Conservation (phyloP, 2,329 filamentous ascomycete genomes). For the Taxawa tesnikishii region DNA sequence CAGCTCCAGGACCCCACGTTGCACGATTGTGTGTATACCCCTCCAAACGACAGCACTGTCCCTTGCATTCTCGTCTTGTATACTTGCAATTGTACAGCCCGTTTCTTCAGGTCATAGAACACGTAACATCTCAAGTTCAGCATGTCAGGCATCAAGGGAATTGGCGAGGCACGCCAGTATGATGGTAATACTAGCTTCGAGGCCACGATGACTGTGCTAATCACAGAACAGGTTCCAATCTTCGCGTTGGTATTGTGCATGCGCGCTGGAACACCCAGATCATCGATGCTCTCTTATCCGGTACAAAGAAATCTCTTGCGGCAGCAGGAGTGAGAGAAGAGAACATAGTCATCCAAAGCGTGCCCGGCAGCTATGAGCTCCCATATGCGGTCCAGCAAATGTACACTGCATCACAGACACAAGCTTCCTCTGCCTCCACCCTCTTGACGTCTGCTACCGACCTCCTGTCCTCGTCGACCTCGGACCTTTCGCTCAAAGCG, state of each 20-base stretch:
- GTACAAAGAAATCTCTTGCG: constrained; percentile 65
- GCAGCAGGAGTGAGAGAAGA: constrained; percentile 70
- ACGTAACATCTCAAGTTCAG: no score
- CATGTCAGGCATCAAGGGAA: constrained; percentile 50
- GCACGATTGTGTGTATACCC: no score
- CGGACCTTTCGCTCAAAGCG: constrained; percentile 47
- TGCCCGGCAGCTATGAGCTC: constrained; percentile 90
- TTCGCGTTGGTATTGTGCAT: constrained; percentile 91
- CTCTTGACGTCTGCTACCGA: constrained; percentile 59
- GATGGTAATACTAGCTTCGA: constrained; percentile 34
- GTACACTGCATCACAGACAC: constrained; percentile 45
- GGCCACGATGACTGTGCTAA: constrained; percentile 8
- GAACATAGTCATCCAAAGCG: constrained; percentile 80
- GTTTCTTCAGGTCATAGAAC: no score
- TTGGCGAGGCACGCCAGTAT: constrained; percentile 43
- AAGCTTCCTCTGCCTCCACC: constrained; percentile 50
- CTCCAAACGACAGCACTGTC: no score
- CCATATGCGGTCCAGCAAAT: constrained; percentile 76
- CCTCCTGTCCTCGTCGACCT: constrained; percentile 54
- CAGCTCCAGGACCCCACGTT: no score
- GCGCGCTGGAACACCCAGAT: constrained; percentile 88
- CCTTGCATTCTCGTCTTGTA: no score
- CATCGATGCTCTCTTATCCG: constrained; percentile 73
- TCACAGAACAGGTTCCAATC: constrained; percentile 45
- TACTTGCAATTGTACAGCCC: no score